phyloP scores from a whole-genome alignment of 371 early-diverging fungal species.

The Saksenaea vasiformis region DNA sequence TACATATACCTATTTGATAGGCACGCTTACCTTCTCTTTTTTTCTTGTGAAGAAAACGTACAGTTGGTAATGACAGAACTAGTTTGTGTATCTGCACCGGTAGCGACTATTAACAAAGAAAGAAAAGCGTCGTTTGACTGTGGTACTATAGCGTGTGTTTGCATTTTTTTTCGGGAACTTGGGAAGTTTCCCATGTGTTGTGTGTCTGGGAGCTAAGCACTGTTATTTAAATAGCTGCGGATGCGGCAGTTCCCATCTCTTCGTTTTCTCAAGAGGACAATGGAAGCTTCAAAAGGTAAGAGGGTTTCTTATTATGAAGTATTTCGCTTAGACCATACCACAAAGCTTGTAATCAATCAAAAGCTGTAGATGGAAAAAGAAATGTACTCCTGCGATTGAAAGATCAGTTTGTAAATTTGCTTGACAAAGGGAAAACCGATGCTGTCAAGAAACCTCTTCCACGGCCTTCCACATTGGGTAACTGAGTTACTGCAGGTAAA shows the following conservation, averaged over 20 bases:
- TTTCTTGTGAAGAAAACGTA: not conserved
- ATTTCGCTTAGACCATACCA: not conserved
- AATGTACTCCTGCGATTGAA: not conserved
- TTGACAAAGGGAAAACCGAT: not conserved
- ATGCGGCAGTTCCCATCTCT: not conserved
- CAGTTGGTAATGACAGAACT: not conserved
- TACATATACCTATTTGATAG: not conserved
- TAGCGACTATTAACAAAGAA: not conserved
- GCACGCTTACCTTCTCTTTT: not conserved
- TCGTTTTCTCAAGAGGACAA: not conserved
- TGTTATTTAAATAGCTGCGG: not conserved
- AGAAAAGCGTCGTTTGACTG: not conserved
- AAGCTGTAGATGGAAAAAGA: not conserved
- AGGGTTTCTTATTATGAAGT: not conserved
- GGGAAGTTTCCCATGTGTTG: not conserved
- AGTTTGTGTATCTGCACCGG: not conserved
- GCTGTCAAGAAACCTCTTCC: conserved; percentile 1
- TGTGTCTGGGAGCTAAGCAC: not conserved
- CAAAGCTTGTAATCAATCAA: not conserved
- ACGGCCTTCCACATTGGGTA: not conserved
- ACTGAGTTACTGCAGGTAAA: not conserved
- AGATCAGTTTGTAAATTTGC: not conserved
- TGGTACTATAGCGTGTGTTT: not conserved
- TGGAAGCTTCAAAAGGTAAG: not conserved
- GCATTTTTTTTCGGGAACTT: not conserved